Evolutionary conservation across 2,329 filamentous ascomycete genomes (phyloP).

Genomic region (Cladophialophora immunda): DNA sequence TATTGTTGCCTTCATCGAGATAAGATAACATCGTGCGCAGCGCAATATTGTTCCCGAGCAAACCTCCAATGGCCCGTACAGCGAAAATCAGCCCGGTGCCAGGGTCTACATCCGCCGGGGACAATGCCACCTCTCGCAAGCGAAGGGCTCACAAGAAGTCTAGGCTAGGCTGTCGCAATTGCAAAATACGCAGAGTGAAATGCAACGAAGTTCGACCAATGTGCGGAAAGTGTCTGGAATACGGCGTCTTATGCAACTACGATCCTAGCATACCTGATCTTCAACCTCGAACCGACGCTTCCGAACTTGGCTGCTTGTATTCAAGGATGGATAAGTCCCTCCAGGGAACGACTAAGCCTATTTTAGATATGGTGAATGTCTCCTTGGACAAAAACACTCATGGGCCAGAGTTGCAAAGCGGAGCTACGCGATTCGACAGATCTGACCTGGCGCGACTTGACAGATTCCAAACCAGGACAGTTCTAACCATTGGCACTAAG

Average conservation of each 20-base stretch:
- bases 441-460: slow-evolving; percentile 26
- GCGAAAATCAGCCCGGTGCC: background rate
- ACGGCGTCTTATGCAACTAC: slow-evolving; percentile 58
- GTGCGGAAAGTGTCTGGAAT: slow-evolving; percentile 55
- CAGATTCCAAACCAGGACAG: slow-evolving; percentile 34
- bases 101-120: background rate
- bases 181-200: slow-evolving; percentile 62
- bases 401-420: background rate
- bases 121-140: slow-evolving; percentile 14
- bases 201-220: slow-evolving; percentile 58
- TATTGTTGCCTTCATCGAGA: background rate
- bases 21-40: background rate
- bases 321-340: slow-evolving; percentile 16
- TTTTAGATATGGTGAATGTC: slow-evolving; percentile 19
- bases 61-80: slow-evolving; percentile 7
- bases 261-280: slow-evolving; percentile 44
- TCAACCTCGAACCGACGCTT: slow-evolving; percentile 41
- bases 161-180: slow-evolving; percentile 60
- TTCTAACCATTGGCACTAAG: slow-evolving; percentile 32
- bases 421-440: slow-evolving; percentile 19
- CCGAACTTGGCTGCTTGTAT: slow-evolving; percentile 13
- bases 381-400: slow-evolving; percentile 8
- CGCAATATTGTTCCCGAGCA: background rate
- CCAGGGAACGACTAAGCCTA: slow-evolving; percentile 7
- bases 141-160: slow-evolving; percentile 48